phyloP scores from a whole-genome alignment of 192 early-diverging fungal genomes.

The Coemansia sp. region DNA sequence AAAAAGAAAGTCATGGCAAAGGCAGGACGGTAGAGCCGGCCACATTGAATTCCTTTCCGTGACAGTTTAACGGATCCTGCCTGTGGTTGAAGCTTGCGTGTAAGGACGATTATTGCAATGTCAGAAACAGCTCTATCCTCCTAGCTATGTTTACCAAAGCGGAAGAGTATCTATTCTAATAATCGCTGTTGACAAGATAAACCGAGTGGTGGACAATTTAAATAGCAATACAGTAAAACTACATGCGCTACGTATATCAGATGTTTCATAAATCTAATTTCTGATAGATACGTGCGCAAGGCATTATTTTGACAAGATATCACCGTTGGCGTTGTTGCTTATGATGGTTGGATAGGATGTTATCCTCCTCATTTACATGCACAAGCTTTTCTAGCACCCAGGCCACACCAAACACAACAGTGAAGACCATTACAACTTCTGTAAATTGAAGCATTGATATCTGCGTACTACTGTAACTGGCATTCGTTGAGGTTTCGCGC shows the following conservation, averaged over 20 bases:
- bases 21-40: no score
- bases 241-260: neutral
- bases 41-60: neutral
- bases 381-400: conserved; percentile 22
- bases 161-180: neutral
- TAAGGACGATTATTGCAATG: neutral
- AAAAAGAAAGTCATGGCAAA: neutral
- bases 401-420: conserved; percentile 34
- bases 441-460: conserved; percentile 35
- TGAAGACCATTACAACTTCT: conserved; percentile 26
- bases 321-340: neutral
- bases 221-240: neutral
- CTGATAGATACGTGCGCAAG: neutral
- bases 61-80: neutral
- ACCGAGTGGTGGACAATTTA: neutral
- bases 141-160: neutral
- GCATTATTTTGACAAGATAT: neutral
- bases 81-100: neutral
- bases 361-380: neutral
- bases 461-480: conserved; percentile 31
- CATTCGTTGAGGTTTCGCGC: conserved; percentile 5
- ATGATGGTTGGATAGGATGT: neutral
- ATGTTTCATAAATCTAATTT: neutral
- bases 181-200: neutral
- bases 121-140: neutral